A percentile compares a stretch with the other conserved stretches of the same genome.
phyloP scores from a whole-genome alignment of 768 basidiomycete species.

The Rhodosporidiobolus odoratus region DNA sequence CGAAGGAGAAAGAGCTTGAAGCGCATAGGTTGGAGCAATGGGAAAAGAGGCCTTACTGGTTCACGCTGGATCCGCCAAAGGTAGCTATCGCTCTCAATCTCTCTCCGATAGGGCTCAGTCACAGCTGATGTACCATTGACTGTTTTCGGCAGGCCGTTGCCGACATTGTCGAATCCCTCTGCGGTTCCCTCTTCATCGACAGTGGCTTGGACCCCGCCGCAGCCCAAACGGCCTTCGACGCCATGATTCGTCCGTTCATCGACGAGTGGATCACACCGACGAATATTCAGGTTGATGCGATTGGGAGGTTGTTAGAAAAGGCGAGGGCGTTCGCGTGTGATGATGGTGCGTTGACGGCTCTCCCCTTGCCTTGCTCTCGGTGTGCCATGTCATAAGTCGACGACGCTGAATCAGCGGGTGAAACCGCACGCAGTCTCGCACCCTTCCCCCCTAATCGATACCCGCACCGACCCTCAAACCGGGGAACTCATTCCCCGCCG shows the following conservation, averaged over 20 bases:
- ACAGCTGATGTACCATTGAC: background rate
- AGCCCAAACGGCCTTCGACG: conserved; percentile 7
- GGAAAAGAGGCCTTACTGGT: conserved; percentile 14
- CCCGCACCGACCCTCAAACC: background rate
- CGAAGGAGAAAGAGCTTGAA: conserved; percentile 79
- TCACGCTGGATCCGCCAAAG: conserved; percentile 19
- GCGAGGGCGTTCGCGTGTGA: conserved; percentile 5
- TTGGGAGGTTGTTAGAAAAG: conserved; percentile 17
- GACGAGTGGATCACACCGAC: conserved; percentile 3
- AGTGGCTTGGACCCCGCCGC: conserved; percentile 6
- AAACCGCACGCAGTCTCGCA: conserved; percentile 11
- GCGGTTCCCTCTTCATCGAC: conserved; percentile 20
- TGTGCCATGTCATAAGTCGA: too few species aligned
- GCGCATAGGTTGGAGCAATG: conserved; percentile 51
- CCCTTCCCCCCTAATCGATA: conserved; percentile 8
- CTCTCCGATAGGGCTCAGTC: background rate
- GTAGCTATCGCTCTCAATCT: background rate
- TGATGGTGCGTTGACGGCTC: background rate
- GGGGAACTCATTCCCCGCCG: conserved; percentile 7
- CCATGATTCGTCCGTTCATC: conserved; percentile 10
- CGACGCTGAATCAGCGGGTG: too few species aligned
- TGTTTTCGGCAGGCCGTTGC: conserved; percentile 6
- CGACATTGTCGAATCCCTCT: conserved; percentile 22
- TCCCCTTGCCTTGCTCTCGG: too few species aligned
- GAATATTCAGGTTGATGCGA: conserved; percentile 5